Percentiles rank a stretch among this genome's conserved stretches.
Evolutionary conservation across 2,329 filamentous ascomycete species (phyloP).

Genomic region (Neocucurbitaria cava): DNA sequence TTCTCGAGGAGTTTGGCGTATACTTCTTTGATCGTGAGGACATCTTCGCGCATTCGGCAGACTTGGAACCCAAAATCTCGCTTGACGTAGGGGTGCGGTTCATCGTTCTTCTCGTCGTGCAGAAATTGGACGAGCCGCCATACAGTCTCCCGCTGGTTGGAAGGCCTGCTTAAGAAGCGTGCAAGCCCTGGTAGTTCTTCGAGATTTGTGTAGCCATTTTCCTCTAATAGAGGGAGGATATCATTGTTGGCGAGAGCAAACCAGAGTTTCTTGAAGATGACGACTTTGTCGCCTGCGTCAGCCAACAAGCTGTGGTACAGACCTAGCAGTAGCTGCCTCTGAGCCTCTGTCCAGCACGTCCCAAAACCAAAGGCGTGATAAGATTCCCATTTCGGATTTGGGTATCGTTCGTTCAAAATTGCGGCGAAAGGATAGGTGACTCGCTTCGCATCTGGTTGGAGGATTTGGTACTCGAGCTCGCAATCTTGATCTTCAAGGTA

Average conservation of each 20-base stretch:
- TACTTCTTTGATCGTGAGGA: constrained; percentile 16
- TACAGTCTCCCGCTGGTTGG: constrained; percentile 7
- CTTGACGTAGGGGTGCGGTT: constrained; percentile 12
- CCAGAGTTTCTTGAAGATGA: neutral
- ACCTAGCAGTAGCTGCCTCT: neutral
- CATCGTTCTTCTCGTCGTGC: neutral
- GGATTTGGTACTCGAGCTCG: neutral
- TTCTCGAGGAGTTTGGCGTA: constrained; percentile 16
- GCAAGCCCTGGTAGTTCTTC: neutral
- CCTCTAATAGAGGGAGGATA: neutral
- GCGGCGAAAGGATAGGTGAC: neutral
- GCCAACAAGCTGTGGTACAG: neutral
- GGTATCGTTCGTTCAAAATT: neutral
- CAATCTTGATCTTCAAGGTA: neutral
- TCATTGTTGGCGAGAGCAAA: neutral
- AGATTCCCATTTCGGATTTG: neutral
- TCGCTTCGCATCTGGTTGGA: neutral
- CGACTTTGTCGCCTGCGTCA: neutral
- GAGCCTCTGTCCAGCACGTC: neutral
- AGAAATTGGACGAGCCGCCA: constrained; percentile 30
- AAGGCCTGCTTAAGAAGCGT: neutral
- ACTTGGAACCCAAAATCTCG: constrained; percentile 29
- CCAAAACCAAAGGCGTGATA: neutral
- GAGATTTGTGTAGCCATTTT: neutral
- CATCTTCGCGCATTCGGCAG: constrained; percentile 23